Evolutionary conservation across 768 basidiomycete species (phyloP), one percentile per base, ranked within the genome.

Genomic region (Boletus rex-veris): DNA sequence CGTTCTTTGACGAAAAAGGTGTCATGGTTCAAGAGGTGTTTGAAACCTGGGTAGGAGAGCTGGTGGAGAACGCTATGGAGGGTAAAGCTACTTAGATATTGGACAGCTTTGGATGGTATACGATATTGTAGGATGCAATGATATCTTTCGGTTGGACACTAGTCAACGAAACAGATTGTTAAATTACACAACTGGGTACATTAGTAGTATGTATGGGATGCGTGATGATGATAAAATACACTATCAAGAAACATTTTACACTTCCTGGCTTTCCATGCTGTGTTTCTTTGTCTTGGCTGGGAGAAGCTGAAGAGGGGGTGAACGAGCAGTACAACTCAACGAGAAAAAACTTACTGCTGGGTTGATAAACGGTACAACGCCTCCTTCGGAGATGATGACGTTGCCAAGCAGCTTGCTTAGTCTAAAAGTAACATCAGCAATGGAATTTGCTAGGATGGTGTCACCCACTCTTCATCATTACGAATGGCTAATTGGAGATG

Each of bases 311-410:
- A 24, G 9, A 19, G 15, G 7, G 1, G 5, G 11, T 57, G 49
- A 60, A 38, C 11, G n/a, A 35, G 2, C 4, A 35, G 16, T 7
- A 18, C 33, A 19, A 26, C 14, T 4, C 19, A 10, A 30, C 33
- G 3, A 35, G 5, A 24, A 4, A 16, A 30, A 19, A 53, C 66
- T 42, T 56, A 80, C 77, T 54, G 82, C 84, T 45, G 82, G 75
- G 64, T 82, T 79, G 68, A 96, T 96, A 68, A 81, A 82, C 54
- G 90, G 90, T 18, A 92, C 86, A 53, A 93, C 91, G 80, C 94
- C 94, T 74, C 94, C 94, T 71, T 96, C 92, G 33, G 92, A 93
- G 76, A 96, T 95, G 73, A 93, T 85, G 58, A 96, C 94, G 60
- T 85, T 77, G 24, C 85, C 87, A 41, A 90, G 80, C 42, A 90